These are phyloP conservation scores for Rhodocollybia butyracea DNA, from an alignment of 768 basidiomycete species.

Conservation along the genomic window DNA sequence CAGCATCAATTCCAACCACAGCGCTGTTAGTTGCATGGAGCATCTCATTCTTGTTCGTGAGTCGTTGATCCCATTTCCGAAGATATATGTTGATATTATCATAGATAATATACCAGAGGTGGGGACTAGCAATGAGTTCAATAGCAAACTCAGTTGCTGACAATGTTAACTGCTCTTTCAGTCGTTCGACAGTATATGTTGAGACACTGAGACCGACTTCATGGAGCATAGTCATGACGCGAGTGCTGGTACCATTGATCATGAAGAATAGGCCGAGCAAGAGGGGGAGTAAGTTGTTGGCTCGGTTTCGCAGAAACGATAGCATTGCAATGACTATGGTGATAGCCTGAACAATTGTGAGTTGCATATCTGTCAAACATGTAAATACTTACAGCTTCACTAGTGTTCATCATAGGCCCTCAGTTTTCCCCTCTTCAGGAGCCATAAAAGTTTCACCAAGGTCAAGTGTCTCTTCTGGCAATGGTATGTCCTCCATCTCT, in stretches of 20 bases:
- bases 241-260: slow-evolving; percentile 12
- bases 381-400: background rate
- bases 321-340: background rate
- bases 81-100: slow-evolving; percentile 33
- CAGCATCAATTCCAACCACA: slow-evolving; percentile 12
- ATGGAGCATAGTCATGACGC: slow-evolving; percentile 12
- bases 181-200: slow-evolving; percentile 12
- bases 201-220: background rate
- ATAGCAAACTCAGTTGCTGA: slow-evolving; percentile 21
- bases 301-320: background rate
- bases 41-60: slow-evolving; percentile 26
- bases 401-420: too few relatives aligned
- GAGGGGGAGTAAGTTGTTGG: background rate
- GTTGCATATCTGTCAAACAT: background rate
- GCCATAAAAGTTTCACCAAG: background rate
- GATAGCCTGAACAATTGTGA: background rate
- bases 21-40: slow-evolving; percentile 24
- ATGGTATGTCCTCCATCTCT: background rate
- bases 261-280: slow-evolving; percentile 9
- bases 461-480: background rate
- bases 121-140: slow-evolving; percentile 17
- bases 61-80: slow-evolving; percentile 24
- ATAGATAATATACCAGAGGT: slow-evolving; percentile 20
- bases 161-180: slow-evolving; percentile 16
- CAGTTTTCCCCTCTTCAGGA: background rate